Percentiles rank a stretch among this genome's conserved stretches.
Conservation (phyloP, 1,284 basidiomycete genomes). For the Rhodotorula sp. region DNA sequence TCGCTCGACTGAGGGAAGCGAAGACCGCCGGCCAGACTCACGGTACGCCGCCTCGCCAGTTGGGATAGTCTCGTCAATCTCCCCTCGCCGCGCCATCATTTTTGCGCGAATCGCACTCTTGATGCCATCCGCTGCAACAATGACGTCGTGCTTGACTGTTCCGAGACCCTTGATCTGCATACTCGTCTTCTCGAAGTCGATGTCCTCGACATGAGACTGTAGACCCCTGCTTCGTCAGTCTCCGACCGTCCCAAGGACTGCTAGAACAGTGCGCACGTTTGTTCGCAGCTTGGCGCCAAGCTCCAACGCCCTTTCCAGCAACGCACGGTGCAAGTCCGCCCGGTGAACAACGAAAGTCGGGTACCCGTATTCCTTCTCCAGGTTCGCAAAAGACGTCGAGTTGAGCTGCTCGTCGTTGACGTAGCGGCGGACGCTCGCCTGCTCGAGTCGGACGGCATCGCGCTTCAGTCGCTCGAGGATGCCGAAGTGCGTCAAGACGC, state of each 20-base stretch:
- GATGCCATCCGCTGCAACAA: constrained; percentile 51
- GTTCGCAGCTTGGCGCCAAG: constrained; percentile 45
- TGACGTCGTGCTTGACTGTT: constrained; percentile 48
- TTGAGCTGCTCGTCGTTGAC: constrained; percentile 32
- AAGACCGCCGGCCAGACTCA: neutral
- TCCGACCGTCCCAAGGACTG: neutral
- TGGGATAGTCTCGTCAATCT: constrained; percentile 46
- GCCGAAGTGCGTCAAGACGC: constrained; percentile 33
- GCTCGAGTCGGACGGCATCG: constrained; percentile 32
- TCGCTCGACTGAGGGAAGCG: neutral
- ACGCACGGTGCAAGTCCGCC: constrained; percentile 47
- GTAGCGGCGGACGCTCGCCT: constrained; percentile 28
- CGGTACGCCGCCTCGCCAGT: constrained; percentile 52
- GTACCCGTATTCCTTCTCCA: constrained; percentile 30
- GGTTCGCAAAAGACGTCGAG: constrained; percentile 28
- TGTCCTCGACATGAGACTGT: constrained; percentile 42
- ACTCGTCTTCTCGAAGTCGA: constrained; percentile 36
- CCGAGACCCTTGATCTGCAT: constrained; percentile 43
- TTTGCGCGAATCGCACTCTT: constrained; percentile 47
- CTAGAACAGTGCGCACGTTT: constrained; percentile 2
- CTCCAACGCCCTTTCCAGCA: constrained; percentile 43
- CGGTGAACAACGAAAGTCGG: constrained; percentile 47
- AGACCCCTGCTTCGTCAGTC: neutral
- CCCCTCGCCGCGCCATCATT: constrained; percentile 47
- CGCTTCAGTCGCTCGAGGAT: constrained; percentile 31